phyloP scores from a whole-genome alignment of 306 rosid genomes.

The Aeschynomene evenia region DNA sequence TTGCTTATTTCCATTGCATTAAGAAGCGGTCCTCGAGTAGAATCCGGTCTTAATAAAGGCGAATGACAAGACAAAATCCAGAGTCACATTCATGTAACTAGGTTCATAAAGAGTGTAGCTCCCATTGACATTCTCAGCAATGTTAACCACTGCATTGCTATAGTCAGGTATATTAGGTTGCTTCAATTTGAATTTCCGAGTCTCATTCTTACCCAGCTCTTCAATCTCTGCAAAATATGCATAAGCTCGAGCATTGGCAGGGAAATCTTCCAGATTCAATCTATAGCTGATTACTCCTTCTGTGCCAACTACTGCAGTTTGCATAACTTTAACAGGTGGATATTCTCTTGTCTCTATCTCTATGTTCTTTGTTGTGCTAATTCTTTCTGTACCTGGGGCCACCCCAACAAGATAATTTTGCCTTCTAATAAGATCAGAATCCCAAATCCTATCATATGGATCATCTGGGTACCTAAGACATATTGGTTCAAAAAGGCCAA shows the following conservation, averaged over 20 bases:
- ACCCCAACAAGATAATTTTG: slow-evolving; percentile 82
- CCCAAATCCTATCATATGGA: slow-evolving; percentile 92
- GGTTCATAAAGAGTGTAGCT: slow-evolving; percentile 82
- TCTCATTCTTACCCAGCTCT: slow-evolving; percentile 53
- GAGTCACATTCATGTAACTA: slow-evolving; percentile 80
- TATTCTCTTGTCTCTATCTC: slow-evolving; percentile 56
- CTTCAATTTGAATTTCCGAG: slow-evolving; percentile 58
- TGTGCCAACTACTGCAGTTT: slow-evolving; percentile 75
- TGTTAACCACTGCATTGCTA: slow-evolving; percentile 73
- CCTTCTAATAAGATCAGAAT: slow-evolving; percentile 77
- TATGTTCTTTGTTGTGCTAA: slow-evolving; percentile 53
- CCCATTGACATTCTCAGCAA: slow-evolving; percentile 84
- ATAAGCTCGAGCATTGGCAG: slow-evolving; percentile 70
- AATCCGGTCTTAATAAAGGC: slow-evolving; percentile 62
- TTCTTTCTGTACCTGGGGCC: slow-evolving; percentile 77
- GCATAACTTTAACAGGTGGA: slow-evolving; percentile 78
- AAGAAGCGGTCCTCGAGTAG: slow-evolving; percentile 73
- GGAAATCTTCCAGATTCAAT: slow-evolving; percentile 68
- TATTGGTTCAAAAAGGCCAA: neutral
- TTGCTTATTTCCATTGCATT: slow-evolving; percentile 81
- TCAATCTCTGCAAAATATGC: slow-evolving; percentile 74
- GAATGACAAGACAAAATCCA: slow-evolving; percentile 77
- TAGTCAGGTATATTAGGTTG: slow-evolving; percentile 58
- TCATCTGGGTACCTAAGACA: slow-evolving; percentile 80
- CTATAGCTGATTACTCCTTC: slow-evolving; percentile 64